These are phyloP conservation scores for Lantana camara DNA, from an alignment of 257 asterid genomes.

Conservation along the genomic window DNA sequence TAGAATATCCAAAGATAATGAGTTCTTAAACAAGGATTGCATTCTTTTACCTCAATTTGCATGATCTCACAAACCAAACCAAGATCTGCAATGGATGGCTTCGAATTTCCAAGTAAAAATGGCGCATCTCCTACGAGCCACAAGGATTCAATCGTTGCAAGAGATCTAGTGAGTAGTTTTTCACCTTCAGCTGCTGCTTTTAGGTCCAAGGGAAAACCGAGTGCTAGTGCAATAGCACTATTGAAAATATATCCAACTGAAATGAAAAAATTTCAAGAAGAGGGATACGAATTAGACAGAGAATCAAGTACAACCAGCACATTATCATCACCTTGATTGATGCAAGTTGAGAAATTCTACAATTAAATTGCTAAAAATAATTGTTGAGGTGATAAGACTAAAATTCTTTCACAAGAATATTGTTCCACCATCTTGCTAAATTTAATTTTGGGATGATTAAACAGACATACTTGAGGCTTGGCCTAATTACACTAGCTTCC, in stretches of 20 bases:
- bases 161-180: slow-evolving; percentile 54
- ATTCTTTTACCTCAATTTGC: slow-evolving; percentile 65
- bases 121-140: slow-evolving; percentile 72
- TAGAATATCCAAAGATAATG: too few relatives aligned
- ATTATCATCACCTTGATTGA: slow-evolving; percentile 1
- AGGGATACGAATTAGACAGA: not conserved
- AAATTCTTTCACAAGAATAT: not conserved
- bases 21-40: slow-evolving; percentile 2
- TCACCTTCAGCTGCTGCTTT: slow-evolving; percentile 77
- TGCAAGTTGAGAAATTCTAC: not conserved
- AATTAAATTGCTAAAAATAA: slow-evolving; percentile 1
- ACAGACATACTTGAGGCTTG: too few relatives aligned
- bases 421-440: too few relatives aligned
- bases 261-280: slow-evolving; percentile 23
- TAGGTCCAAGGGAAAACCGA: slow-evolving; percentile 59
- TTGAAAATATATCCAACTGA: slow-evolving; percentile 57
- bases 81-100: slow-evolving; percentile 88
- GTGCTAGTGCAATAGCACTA: slow-evolving; percentile 37
- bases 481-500: too few relatives aligned
- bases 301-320: not conserved
- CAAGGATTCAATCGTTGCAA: slow-evolving; percentile 52
- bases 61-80: slow-evolving; percentile 76
- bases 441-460: too few relatives aligned
- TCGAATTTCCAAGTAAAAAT: slow-evolving; percentile 64
- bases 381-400: not conserved